These are phyloP conservation scores for Posidonia australis DNA, from an alignment of 106 monocot genomes.

Conservation along the genomic window DNA sequence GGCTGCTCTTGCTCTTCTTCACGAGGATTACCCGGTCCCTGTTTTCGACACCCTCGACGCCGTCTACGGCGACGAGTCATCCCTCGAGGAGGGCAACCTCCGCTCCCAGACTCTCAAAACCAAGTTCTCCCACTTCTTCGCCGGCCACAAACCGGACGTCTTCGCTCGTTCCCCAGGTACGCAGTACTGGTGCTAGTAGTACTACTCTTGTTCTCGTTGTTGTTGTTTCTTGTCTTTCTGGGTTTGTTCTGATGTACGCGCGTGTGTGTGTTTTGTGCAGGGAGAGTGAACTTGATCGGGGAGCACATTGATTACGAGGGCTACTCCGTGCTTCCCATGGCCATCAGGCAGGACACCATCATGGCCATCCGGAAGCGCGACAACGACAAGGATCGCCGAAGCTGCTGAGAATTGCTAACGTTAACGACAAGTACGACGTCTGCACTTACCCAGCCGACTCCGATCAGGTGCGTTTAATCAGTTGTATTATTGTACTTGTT, in stretches of 20 bases:
- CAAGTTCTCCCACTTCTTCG: conserved; percentile 70
- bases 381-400: conserved; percentile 11
- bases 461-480: conserved; percentile 32
- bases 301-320: conserved; percentile 99
- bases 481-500: not conserved
- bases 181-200: no score
- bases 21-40: conserved; percentile 71
- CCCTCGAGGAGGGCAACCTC: conserved; percentile 65
- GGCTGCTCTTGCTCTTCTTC: conserved; percentile 38
- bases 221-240: not conserved
- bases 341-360: conserved; percentile 91
- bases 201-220: not conserved
- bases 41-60: conserved; percentile 55
- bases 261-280: conserved; percentile 22
- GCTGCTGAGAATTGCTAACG: conserved; percentile 72
- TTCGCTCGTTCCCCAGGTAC: conserved; percentile 82
- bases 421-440: conserved; percentile 74
- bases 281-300: conserved; percentile 92
- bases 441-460: conserved; percentile 86
- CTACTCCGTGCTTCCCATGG: conserved; percentile 98
- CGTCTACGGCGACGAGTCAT: conserved; percentile 75
- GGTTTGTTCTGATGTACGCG: no score
- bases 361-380: conserved; percentile 61
- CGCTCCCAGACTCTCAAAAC: conserved; percentile 54
- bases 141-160: conserved; percentile 38